Evolutionary conservation across 176 grass and related monocot species (phyloP).

Genomic region (Oryza punctata): DNA sequence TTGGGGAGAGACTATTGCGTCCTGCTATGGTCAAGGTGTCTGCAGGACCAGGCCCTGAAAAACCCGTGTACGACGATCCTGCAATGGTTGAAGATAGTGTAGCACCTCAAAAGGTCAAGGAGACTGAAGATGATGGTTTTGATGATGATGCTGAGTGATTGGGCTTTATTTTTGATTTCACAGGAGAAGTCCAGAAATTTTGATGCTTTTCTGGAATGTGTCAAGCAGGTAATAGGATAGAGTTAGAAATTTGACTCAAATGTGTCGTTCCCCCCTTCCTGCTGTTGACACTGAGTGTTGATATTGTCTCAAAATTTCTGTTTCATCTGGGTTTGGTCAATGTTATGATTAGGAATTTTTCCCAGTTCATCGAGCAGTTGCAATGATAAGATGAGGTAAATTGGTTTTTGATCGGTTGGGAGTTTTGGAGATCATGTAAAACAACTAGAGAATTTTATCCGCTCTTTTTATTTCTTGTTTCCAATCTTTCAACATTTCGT

Average conservation of each 20-base stretch:
- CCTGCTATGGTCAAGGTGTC: conserved; percentile 96
- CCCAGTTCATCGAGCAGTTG: conserved; percentile 16
- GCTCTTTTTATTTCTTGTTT: not conserved
- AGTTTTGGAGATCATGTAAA: not conserved
- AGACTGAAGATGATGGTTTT: conserved; percentile 38
- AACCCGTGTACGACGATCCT: conserved; percentile 38
- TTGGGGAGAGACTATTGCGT: conserved; percentile 79
- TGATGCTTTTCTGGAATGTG: conserved; percentile 48
- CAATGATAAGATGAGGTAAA: not conserved
- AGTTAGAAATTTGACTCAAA: conserved; percentile 38
- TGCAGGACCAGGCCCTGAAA: conserved; percentile 73
- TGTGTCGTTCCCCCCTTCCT: conserved; percentile 20
- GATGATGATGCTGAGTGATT: conserved; percentile 46
- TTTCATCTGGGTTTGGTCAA: not conserved
- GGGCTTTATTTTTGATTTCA: conserved; percentile 22
- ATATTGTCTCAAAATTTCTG: conserved; percentile 24
- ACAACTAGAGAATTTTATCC: not conserved
- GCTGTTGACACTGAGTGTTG: conserved; percentile 34
- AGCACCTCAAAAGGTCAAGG: conserved; percentile 30
- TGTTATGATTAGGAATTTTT: conserved; percentile 31
- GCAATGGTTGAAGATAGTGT: conserved; percentile 56
- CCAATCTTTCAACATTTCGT: not conserved
- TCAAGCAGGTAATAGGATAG: conserved; percentile 38
- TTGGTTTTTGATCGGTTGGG: conserved; percentile 11
- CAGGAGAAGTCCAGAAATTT: conserved; percentile 51